A percentile compares a stretch with the other conserved stretches of the same genome.
phyloP scores from a whole-genome alignment of 257 asterid species.

The Forsythia suspensa region DNA sequence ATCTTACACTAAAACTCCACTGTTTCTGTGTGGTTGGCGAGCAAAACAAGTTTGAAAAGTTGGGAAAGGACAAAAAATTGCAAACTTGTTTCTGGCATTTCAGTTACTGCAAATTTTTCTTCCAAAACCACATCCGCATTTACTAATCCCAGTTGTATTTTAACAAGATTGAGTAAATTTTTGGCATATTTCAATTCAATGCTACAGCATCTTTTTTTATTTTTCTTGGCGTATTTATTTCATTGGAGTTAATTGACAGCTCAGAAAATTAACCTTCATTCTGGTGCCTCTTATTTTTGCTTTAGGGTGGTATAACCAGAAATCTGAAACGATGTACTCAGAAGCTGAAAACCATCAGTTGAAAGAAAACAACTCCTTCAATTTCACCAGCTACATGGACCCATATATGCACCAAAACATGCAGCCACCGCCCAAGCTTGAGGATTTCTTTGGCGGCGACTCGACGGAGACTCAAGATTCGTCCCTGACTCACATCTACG shows the following conservation, averaged over 20 bases:
- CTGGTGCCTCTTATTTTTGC: slow-evolving; percentile 11
- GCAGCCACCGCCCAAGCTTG: slow-evolving; percentile 72
- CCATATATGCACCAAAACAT: slow-evolving; percentile 32
- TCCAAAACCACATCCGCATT: not conserved
- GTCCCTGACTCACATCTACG: slow-evolving; percentile 71
- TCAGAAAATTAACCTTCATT: not conserved
- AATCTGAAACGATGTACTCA: slow-evolving; percentile 45
- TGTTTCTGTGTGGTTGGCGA: no score
- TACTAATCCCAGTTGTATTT: not conserved
- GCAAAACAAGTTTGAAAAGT: no score
- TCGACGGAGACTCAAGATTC: slow-evolving; percentile 71
- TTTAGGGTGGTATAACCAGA: slow-evolving; percentile 51
- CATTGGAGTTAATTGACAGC: not conserved
- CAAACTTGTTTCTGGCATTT: no score
- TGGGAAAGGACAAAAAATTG: no score
- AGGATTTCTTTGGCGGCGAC: slow-evolving; percentile 84
- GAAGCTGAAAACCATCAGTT: slow-evolving; percentile 30
- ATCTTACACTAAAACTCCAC: no score
- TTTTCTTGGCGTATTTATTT: not conserved
- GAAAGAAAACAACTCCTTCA: slow-evolving; percentile 24
- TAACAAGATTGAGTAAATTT: no score
- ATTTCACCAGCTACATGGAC: slow-evolving; percentile 53
- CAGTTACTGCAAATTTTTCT: no score
- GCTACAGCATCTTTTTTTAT: not conserved
- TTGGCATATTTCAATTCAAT: not conserved